Conservation (phyloP, 306 rosid species). For the Styphnolobium japonicum region DNA sequence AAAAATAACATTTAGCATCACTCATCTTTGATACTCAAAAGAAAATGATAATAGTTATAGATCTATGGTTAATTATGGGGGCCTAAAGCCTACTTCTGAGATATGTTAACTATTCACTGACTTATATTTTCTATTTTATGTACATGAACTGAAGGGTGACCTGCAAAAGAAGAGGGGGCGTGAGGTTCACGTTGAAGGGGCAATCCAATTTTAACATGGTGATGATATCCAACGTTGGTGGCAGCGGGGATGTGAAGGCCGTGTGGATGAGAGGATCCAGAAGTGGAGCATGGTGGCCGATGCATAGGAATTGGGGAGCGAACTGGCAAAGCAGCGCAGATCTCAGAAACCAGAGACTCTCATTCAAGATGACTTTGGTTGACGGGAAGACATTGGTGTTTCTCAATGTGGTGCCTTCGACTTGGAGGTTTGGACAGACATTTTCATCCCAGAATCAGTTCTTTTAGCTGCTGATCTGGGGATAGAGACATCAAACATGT, state of each 20-base stretch:
- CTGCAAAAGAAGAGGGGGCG: constrained; percentile 81
- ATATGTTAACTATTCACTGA: not conserved
- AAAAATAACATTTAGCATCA: too few relatives aligned
- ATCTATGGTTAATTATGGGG: not conserved
- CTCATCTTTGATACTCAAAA: too few relatives aligned
- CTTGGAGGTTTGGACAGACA: constrained; percentile 82
- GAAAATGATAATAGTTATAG: too few relatives aligned
- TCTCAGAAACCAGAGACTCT: constrained; percentile 57
- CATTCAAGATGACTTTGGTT: constrained; percentile 59
- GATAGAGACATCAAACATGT: not conserved
- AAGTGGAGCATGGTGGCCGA: constrained; percentile 51
- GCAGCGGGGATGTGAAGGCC: constrained; percentile 62
- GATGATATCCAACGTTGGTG: constrained; percentile 82
- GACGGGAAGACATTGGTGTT: constrained; percentile 54
- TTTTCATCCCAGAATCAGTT: constrained; percentile 64
- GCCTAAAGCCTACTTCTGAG: not conserved
- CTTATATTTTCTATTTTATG: not conserved
- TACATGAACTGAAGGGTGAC: constrained; percentile 46
- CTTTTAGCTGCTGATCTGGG: constrained; percentile 21
- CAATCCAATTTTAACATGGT: constrained; percentile 77
- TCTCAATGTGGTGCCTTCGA: constrained; percentile 63
- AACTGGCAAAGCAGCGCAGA: constrained; percentile 76
- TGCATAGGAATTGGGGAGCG: constrained; percentile 92
- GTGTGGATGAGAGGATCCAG: constrained; percentile 63
- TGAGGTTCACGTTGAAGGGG: constrained; percentile 74